Evolutionary conservation across 257 asterid species (phyloP), one percentile per base, ranked within the genome.

Genomic region (Penstemon newberryi): DNA sequence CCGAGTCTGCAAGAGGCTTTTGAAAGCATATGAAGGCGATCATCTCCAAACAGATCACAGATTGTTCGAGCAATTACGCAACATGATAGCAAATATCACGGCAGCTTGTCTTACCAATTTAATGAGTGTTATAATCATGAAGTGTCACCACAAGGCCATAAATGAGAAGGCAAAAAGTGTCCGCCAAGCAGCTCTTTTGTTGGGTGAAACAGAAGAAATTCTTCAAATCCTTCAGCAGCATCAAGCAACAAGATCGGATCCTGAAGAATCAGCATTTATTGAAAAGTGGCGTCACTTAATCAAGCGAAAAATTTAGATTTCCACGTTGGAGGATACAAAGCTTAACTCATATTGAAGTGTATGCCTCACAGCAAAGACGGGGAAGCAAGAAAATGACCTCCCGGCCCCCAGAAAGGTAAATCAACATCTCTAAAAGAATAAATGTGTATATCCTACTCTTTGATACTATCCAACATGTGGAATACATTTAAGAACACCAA

Each of bases 61-160:
- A 3, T 4, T 79, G 51, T 83, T 85, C 7, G 60, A 74, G 4
- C 13, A 37, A 41, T 3, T 81, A 58, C 65, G 46, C 0, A 12
- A 40, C 5, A 74, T 72, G 58, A 75, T 79, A 13, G 82, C 84
- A 1, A 81, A 81, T 65, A 75, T 86, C 68, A 19, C 79, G 65
- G 68, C 77, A 49, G 83, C 84, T 44, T 81, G 87, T 15, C 77
- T 83, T 5, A 63, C 74, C 44, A 86, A 80, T 67, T 50, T 85
- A 38, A 39, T 65, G 0, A 59, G 6, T 6, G 78, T 66, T 0
- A 70, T 83, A 19, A 61, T 47, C 2, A 63, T 4, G 13, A 65
- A n/a, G 65, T 83, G 81, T 47, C 64, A 72, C 19, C 40, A 50
- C 0, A 57, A 50, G 9, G 63, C 63, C 63, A 65, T 72, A 1